A percentile compares a stretch with the other conserved stretches of the same genome.
phyloP scores from a whole-genome alignment of 176 grass and related monocot species.

The Hordeum marinum region DNA sequence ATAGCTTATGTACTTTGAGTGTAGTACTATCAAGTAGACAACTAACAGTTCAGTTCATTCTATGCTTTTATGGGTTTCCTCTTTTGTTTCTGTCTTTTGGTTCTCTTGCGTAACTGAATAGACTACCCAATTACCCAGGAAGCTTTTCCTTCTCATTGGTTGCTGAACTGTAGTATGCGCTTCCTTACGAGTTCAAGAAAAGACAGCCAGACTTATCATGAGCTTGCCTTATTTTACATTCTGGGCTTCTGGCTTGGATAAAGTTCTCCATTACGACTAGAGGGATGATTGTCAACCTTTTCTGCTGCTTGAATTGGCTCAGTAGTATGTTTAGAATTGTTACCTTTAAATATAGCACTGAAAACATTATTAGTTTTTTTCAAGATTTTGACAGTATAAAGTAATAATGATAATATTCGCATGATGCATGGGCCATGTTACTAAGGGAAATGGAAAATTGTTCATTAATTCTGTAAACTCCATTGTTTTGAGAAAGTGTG shows the following conservation, averaged over 20 bases:
- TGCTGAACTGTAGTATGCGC: not conserved
- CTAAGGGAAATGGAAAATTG: not conserved
- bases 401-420: not conserved
- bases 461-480: not conserved
- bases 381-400: not conserved
- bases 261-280: not conserved
- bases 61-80: not conserved
- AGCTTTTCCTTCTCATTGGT: conserved; percentile 8
- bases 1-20: not conserved
- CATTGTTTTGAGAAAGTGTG: not conserved
- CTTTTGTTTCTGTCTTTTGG: not conserved
- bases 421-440: not conserved
- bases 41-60: not conserved
- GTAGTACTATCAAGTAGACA: not conserved
- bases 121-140: not conserved
- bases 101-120: not conserved
- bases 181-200: not conserved
- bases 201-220: not conserved
- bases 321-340: not conserved
- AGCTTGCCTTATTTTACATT: conserved; percentile 3
- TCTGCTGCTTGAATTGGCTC: not conserved
- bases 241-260: conserved; percentile 21
- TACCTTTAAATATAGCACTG: not conserved
- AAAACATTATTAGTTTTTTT: not conserved
- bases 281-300: not conserved